Evolutionary conservation across 192 early-diverging fungal species (phyloP).

Genomic region (Podila horticola): DNA sequence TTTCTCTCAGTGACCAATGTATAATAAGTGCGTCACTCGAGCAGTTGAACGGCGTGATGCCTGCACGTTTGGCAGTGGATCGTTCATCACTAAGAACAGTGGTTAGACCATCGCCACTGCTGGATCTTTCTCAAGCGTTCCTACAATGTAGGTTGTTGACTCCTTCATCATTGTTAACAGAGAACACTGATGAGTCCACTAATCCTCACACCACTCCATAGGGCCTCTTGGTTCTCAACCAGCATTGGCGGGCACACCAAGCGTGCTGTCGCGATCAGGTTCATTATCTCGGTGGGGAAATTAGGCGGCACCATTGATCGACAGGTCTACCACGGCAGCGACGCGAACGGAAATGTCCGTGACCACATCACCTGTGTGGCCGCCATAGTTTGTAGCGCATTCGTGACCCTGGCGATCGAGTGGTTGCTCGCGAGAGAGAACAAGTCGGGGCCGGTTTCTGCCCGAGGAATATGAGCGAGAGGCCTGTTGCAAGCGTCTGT

Average conservation of each 20-base stretch:
- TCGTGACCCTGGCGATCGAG: neutral
- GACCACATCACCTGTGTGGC: neutral
- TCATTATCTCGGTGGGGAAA: slow-evolving; percentile 69
- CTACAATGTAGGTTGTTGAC: slow-evolving; percentile 23
- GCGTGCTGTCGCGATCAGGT: slow-evolving; percentile 62
- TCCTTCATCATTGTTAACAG: too few species aligned
- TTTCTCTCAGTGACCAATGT: too few species aligned
- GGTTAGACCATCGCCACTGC: neutral
- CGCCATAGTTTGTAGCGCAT: neutral
- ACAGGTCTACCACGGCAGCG: slow-evolving; percentile 69
- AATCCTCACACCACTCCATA: neutral
- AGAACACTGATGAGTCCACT: neutral
- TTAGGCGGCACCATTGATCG: slow-evolving; percentile 71
- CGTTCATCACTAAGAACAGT: slow-evolving; percentile 8
- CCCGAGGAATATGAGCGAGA: slow-evolving; percentile 22
- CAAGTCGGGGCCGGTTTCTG: slow-evolving; percentile 6
- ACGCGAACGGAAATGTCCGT: slow-evolving; percentile 12
- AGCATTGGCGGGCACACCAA: slow-evolving; percentile 70
- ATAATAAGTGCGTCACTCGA: neutral
- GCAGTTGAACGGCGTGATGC: slow-evolving; percentile 53
- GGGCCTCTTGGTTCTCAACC: slow-evolving; percentile 64
- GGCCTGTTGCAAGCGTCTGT: slow-evolving; percentile 16
- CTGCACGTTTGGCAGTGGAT: slow-evolving; percentile 62
- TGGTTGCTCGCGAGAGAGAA: slow-evolving; percentile 9
- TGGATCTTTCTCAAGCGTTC: slow-evolving; percentile 31